phyloP scores from a whole-genome alignment of 164 flowering plant genomes.

The Umbellularia californica region DNA sequence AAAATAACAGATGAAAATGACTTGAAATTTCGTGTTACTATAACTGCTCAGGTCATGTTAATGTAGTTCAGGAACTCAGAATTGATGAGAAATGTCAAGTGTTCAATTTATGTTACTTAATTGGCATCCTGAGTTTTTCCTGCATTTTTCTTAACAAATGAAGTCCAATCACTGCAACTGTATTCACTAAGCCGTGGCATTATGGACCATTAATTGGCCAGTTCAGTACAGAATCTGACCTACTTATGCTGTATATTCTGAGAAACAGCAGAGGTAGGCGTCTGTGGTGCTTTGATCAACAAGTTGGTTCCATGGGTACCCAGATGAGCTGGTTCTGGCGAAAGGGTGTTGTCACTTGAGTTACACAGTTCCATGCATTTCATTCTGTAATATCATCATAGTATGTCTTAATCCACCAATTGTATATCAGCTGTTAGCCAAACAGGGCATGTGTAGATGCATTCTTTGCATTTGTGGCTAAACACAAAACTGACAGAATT shows the following conservation, averaged over 20 bases:
- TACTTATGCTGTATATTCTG: neutral
- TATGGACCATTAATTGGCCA: neutral
- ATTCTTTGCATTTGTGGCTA: neutral
- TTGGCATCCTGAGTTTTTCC: too few relatives aligned
- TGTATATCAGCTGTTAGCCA: neutral
- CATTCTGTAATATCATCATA: neutral
- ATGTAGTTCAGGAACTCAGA: too few relatives aligned
- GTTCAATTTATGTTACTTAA: too few relatives aligned
- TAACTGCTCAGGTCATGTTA: too few relatives aligned
- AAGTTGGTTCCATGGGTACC: neutral
- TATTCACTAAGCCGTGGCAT: neutral
- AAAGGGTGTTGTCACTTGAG: neutral
- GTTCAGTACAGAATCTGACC: neutral
- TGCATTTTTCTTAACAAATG: neutral
- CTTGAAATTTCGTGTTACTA: too few relatives aligned
- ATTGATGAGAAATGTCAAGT: too few relatives aligned
- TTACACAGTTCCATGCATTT: neutral
- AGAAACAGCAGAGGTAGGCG: neutral
- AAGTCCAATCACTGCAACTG: neutral
- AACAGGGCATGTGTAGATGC: neutral
- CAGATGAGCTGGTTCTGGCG: neutral
- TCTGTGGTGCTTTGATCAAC: neutral
- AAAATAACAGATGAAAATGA: too few relatives aligned
- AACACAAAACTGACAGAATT: slow-evolving; percentile 5
- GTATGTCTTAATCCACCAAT: neutral